Percentiles rank a stretch among this genome's conserved stretches.
Conservation (phyloP, 73 alveolate genomes). For the Tetrahymena thermophila region DNA sequence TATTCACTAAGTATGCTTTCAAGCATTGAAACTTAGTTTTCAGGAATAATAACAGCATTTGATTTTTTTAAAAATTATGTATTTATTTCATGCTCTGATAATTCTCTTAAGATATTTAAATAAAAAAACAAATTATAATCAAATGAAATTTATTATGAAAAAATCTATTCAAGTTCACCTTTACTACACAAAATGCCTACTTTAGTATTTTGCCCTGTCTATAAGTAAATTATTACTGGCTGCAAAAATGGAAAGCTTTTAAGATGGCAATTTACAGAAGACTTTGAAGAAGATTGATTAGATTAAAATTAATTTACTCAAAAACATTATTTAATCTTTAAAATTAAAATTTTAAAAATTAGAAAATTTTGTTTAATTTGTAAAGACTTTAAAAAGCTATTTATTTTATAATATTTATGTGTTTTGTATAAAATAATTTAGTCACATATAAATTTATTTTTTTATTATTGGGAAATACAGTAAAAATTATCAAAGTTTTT, state of each 20-base stretch:
- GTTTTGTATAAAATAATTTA: no score
- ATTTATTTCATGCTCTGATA: neutral
- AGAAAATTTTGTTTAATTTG: no score
- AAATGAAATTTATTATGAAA: neutral
- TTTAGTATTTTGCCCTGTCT: neutral
- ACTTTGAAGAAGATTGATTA: neutral
- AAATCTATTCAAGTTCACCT: neutral
- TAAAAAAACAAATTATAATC: neutral
- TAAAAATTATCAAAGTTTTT: no score
- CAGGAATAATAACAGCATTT: neutral
- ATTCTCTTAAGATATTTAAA: neutral
- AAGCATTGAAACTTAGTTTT: neutral
- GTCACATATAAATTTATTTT: no score
- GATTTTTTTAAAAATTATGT: neutral
- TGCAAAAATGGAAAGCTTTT: neutral
- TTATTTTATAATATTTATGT: no score
- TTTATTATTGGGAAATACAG: no score
- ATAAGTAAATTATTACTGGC: neutral
- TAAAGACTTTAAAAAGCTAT: no score
- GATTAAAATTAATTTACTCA: neutral
- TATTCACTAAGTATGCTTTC: neutral
- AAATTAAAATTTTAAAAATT: no score
- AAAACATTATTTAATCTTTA: no score
- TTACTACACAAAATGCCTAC: neutral
- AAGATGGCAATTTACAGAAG: neutral